phyloP scores from a whole-genome alignment of 2,329 filamentous ascomycete species.

The Botrytis pseudocinerea region DNA sequence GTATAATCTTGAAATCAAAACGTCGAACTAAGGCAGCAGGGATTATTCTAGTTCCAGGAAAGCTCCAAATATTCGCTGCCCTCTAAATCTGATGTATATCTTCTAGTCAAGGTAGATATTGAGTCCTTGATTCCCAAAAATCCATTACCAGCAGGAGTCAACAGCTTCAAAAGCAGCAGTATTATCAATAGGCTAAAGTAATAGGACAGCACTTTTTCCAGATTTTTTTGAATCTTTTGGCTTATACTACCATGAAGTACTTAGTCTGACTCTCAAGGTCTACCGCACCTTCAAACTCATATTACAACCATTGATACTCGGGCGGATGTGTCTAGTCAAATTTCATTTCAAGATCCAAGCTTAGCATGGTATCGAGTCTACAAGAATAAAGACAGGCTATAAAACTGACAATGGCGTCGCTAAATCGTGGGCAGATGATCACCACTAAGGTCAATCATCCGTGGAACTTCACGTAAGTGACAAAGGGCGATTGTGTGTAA shows the following conservation, averaged over 20 bases:
- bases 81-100: not conserved
- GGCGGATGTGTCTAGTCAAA: fast-evolving
- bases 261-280: not conserved
- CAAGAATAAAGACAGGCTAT: not conserved
- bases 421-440: not conserved
- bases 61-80: not conserved
- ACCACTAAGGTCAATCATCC: not conserved
- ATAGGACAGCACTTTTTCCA: fast-evolving
- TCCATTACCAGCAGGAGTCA: not conserved
- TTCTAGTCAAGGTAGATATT: not conserved
- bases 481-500: fast-evolving
- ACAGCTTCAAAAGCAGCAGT: not conserved
- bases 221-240: not conserved
- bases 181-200: not conserved
- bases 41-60: not conserved
- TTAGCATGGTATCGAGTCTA: not conserved
- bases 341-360: not conserved
- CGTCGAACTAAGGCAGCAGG: not conserved
- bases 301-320: fast-evolving
- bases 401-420: fast-evolving
- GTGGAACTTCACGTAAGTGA: not conserved
- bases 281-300: not conserved
- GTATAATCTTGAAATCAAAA: too few relatives aligned
- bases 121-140: fast-evolving
- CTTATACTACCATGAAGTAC: not conserved